Evolutionary conservation across 768 basidiomycete genomes (phyloP).

Genomic region (Tylopilus sp.): DNA sequence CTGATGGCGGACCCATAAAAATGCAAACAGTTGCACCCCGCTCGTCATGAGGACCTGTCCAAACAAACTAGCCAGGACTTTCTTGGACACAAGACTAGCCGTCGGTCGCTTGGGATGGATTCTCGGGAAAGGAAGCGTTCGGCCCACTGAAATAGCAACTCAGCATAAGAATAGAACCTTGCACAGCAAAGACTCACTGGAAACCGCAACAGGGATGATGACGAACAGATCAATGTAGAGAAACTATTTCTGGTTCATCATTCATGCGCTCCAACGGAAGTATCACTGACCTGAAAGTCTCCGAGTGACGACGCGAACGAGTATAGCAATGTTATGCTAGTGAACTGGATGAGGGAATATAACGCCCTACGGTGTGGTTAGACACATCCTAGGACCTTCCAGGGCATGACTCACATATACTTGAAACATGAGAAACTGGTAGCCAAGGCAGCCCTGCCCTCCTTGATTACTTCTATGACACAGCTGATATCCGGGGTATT

Average conservation of each 20-base stretch:
- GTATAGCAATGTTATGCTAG: conserved; percentile 93
- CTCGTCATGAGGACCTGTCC: conserved; percentile 90
- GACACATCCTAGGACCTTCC: neutral
- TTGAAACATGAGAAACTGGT: conserved; percentile 99
- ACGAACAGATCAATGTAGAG: conserved; percentile 97
- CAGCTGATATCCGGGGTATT: conserved; percentile 93
- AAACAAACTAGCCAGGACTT: conserved; percentile 88
- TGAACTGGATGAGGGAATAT: conserved; percentile 98
- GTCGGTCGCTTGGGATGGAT: conserved; percentile 92
- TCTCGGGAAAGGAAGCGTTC: conserved; percentile 84
- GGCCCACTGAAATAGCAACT: conserved; percentile 66
- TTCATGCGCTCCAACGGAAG: neutral
- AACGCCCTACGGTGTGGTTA: conserved; percentile 66
- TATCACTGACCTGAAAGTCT: conserved; percentile 79
- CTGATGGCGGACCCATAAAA: conserved; percentile 83
- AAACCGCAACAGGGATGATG: conserved; percentile 94
- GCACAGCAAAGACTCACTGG: conserved; percentile 58
- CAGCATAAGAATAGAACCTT: neutral
- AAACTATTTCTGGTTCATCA: conserved; percentile 52
- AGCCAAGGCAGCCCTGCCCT: conserved; percentile 92
- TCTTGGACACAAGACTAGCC: conserved; percentile 92
- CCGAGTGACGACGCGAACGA: conserved; percentile 95
- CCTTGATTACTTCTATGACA: conserved; percentile 94
- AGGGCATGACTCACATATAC: conserved; percentile 74
- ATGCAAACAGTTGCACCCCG: conserved; percentile 80